A percentile compares a stretch with the other conserved stretches of the same genome.
Evolutionary conservation across 163 green algal genomes (phyloP).

Genomic region (Scenedesmus sp.): DNA sequence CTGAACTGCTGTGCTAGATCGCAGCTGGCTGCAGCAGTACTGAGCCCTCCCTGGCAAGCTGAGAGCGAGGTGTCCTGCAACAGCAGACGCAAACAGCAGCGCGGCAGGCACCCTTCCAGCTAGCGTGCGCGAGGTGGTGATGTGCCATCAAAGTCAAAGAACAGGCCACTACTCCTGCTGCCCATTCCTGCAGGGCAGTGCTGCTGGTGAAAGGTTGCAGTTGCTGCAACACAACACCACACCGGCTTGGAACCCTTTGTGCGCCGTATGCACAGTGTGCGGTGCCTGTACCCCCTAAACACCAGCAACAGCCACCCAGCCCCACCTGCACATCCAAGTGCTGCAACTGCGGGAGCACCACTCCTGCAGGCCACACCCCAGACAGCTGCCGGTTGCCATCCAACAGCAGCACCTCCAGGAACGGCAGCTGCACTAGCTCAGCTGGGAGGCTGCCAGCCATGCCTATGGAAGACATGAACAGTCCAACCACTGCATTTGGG

Average conservation of each 20-base stretch:
- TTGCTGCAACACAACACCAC: too few species aligned
- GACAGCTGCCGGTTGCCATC: slow-evolving; percentile 55
- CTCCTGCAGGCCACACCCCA: slow-evolving; percentile 31
- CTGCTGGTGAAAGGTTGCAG: neutral
- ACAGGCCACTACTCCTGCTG: too few species aligned
- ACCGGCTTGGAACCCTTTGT: neutral
- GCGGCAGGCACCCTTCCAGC: too few species aligned
- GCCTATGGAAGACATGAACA: slow-evolving; percentile 14
- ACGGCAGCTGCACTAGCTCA: slow-evolving; percentile 13
- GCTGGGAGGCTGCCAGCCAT: slow-evolving; percentile 18
- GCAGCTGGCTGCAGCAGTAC: neutral
- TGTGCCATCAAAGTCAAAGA: too few species aligned
- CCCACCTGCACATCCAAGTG: slow-evolving; percentile 62
- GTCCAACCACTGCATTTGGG: neutral
- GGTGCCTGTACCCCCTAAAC: neutral
- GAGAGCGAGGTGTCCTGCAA: neutral
- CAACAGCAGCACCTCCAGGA: slow-evolving; percentile 55
- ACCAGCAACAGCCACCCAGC: neutral
- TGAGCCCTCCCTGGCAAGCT: neutral
- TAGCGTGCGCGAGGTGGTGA: too few species aligned
- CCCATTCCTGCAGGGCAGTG: too few species aligned
- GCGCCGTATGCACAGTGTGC: neutral
- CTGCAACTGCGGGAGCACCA: slow-evolving; percentile 48
- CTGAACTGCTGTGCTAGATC: neutral
- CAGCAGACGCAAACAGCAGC: neutral